Percentiles rank a stretch among this genome's conserved stretches.
phyloP scores from a whole-genome alignment of 768 basidiomycete genomes.

The Gloeophyllum trabeum region DNA sequence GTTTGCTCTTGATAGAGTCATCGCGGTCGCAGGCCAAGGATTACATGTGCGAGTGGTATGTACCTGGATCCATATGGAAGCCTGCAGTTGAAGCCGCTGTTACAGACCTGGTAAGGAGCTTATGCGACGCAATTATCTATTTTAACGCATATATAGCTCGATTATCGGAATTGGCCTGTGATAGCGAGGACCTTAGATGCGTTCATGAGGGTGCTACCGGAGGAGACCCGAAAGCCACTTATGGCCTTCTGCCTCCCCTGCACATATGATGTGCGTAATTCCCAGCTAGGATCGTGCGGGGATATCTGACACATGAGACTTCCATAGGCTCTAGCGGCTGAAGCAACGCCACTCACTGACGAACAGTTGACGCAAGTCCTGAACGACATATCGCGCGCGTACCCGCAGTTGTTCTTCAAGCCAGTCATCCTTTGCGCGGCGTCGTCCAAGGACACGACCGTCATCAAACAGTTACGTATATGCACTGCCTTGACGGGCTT shows the following conservation, averaged over 20 bases:
- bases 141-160: too few relatives aligned
- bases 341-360: slow-evolving; percentile 19
- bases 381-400: slow-evolving; percentile 32
- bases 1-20: slow-evolving; percentile 19
- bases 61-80: slow-evolving; percentile 3
- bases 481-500: slow-evolving; percentile 40
- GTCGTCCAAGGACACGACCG: slow-evolving; percentile 46
- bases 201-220: neutral
- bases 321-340: too few relatives aligned
- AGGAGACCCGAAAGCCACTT: neutral
- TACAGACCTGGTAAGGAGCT: slow-evolving; percentile 1
- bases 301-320: too few relatives aligned
- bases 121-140: too few relatives aligned
- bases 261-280: neutral
- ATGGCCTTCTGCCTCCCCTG: neutral
- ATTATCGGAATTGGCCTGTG: neutral
- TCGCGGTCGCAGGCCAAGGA: slow-evolving; percentile 5
- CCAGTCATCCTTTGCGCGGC: slow-evolving; percentile 62
- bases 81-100: slow-evolving; percentile 9
- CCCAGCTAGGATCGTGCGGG: too few relatives aligned
- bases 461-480: slow-evolving; percentile 47
- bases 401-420: slow-evolving; percentile 61
- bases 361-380: slow-evolving; percentile 39
- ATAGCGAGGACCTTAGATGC: neutral
- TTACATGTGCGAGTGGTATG: slow-evolving; percentile 22